These are phyloP conservation scores for Puccinia polysora DNA, from an alignment of 1,284 basidiomycete genomes.

Conservation along the genomic window DNA sequence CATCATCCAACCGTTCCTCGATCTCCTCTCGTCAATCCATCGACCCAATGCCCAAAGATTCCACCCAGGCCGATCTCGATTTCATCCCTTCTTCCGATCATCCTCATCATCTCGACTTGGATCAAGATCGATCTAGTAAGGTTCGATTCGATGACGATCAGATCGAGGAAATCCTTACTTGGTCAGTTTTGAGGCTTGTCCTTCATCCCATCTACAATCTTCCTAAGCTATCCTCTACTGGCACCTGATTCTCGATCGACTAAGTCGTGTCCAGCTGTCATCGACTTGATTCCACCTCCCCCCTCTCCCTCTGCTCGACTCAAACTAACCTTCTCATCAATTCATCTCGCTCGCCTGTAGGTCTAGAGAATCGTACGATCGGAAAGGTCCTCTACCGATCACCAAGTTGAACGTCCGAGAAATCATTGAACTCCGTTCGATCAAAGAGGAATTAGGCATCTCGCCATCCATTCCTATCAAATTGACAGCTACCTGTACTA, in stretches of 20 bases:
- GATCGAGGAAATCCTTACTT: slow-evolving; percentile 31
- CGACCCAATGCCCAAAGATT: neutral
- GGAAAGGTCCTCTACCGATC: slow-evolving; percentile 28
- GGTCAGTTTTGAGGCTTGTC: slow-evolving; percentile 12
- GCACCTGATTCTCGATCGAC: neutral
- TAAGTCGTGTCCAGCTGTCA: no score
- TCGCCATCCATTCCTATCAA: no score
- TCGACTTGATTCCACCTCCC: neutral
- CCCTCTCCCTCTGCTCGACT: neutral
- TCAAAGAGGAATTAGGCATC: slow-evolving; percentile 37
- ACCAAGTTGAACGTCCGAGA: slow-evolving; percentile 25
- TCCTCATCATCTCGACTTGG: no score
- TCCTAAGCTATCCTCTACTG: no score
- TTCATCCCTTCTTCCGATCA: neutral
- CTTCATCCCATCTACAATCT: no score
- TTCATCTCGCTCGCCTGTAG: slow-evolving; percentile 3
- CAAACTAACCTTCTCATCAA: neutral
- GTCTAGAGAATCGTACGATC: slow-evolving; percentile 35
- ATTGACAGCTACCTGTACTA: no score
- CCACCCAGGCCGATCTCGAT: neutral
- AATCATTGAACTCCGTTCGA: slow-evolving; percentile 29
- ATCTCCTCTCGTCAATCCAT: neutral
- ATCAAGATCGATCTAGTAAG: neutral
- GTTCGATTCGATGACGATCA: slow-evolving; percentile 20
- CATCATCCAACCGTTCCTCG: neutral